Evolutionary conservation across 164 flowering plant species (phyloP).

Genomic region (Paratinospora sagittata): DNA sequence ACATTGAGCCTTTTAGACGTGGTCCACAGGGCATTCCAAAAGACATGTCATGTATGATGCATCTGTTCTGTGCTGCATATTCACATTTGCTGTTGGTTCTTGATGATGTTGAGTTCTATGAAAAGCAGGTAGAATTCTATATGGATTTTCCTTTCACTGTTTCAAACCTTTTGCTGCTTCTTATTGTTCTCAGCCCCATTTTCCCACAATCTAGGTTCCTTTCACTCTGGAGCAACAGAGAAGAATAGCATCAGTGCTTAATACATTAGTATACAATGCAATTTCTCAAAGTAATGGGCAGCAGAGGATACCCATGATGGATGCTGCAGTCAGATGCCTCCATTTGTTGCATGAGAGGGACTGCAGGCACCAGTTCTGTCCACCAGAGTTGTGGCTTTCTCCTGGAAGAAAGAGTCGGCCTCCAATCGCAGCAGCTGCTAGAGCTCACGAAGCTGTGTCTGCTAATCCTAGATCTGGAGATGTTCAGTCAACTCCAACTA

Average conservation of each 20-base stretch:
- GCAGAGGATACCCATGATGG: constrained; percentile 58
- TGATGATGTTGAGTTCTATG: constrained; percentile 95
- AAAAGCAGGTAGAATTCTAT: constrained; percentile 68
- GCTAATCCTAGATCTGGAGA: constrained; percentile 41
- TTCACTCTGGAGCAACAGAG: constrained; percentile 81
- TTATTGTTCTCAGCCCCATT: constrained; percentile 11
- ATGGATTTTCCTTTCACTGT: neutral
- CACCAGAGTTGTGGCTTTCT: constrained; percentile 79
- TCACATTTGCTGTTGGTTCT: constrained; percentile 84
- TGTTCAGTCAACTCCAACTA: constrained; percentile 29
- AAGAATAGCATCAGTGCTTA: constrained; percentile 68
- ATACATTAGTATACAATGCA: constrained; percentile 86
- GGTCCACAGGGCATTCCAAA: constrained; percentile 69
- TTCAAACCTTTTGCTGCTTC: neutral
- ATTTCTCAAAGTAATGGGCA: constrained; percentile 36
- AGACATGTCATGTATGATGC: constrained; percentile 58
- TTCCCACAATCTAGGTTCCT: constrained; percentile 55
- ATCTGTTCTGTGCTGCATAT: constrained; percentile 82
- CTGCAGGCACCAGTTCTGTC: constrained; percentile 88
- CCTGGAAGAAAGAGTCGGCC: constrained; percentile 74
- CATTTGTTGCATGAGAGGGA: constrained; percentile 95
- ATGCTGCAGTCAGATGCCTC: constrained; percentile 76
- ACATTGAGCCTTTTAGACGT: constrained; percentile 54
- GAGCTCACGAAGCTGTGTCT: constrained; percentile 70
- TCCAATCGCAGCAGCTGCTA: constrained; percentile 84